Evolutionary conservation across 2,329 filamentous ascomycete genomes (phyloP).

Genomic region (Cylindrodendrum hubeiense): DNA sequence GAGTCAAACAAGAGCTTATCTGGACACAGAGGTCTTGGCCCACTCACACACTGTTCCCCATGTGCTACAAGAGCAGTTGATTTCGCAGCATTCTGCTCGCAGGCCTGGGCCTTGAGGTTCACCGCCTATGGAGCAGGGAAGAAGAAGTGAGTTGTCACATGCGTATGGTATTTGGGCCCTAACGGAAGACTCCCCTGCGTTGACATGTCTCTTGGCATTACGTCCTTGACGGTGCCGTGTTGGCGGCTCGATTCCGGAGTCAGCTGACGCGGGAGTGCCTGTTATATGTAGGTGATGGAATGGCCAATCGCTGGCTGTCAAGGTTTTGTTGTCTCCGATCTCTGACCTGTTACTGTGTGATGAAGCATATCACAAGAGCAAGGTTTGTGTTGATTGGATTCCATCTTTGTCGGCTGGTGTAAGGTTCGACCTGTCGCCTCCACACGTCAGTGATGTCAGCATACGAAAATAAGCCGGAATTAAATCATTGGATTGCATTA

Average conservation of each 20-base stretch:
- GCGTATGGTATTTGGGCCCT: neutral
- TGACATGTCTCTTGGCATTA: neutral
- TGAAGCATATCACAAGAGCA: too few species aligned
- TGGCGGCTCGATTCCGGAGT: neutral
- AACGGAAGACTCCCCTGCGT: neutral
- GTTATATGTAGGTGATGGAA: neutral
- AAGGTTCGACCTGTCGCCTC: too few species aligned
- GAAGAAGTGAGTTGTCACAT: neutral
- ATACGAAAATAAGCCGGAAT: neutral
- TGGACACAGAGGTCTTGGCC: neutral
- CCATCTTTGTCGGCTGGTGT: neutral
- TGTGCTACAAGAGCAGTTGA: constrained; percentile 4
- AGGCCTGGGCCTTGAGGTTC: neutral
- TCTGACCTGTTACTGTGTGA: too few species aligned
- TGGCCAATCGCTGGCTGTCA: neutral
- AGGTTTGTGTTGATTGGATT: neutral
- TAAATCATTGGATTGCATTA: neutral
- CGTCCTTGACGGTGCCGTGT: neutral
- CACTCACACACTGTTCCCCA: constrained; percentile 7
- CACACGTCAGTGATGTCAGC: neutral
- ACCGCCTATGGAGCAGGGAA: constrained; percentile 3
- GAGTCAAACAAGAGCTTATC: constrained; percentile 20
- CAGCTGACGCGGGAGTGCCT: neutral
- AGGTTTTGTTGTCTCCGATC: too few species aligned
- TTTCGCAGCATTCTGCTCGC: constrained; percentile 11